Conservation (phyloP, 2,329 filamentous ascomycete genomes). For the Aspergillus floridensis region DNA sequence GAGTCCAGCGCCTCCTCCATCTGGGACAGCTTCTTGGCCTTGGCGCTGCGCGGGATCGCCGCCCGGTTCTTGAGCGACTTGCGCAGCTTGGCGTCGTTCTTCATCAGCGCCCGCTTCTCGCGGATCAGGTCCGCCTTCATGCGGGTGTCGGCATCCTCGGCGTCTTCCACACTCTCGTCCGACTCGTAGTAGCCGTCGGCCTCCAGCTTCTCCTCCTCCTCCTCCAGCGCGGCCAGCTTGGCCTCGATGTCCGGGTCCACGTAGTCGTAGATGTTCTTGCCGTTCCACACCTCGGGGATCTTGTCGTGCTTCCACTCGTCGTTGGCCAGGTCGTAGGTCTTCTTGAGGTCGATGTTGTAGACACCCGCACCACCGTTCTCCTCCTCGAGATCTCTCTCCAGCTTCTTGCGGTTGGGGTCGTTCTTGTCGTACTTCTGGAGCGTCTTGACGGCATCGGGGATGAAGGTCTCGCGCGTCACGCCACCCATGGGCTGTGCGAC, state of each 20-base stretch:
- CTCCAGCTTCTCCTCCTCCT: conserved; percentile 90
- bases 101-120: conserved; percentile 87
- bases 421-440: conserved; percentile 86
- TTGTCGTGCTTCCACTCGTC: conserved; percentile 95
- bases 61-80: conserved; percentile 97
- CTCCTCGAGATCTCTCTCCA: conserved; percentile 84
- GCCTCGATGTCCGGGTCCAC: conserved; percentile 94
- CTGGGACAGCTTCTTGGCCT: conserved; percentile 78
- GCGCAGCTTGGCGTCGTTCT: conserved; percentile 91
- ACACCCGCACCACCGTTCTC: conserved; percentile 94
- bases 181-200: conserved; percentile 92
- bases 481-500: conserved; percentile 91
- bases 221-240: conserved; percentile 87
- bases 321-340: conserved; percentile 83
- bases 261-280: conserved; percentile 97
- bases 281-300: conserved; percentile 89
- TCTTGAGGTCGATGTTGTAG: conserved; percentile 87
- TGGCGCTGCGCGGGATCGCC: conserved; percentile 78
- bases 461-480: conserved; percentile 73
- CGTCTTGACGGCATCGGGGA: conserved; percentile 78
- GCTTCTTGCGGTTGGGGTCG: conserved; percentile 75
- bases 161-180: conserved; percentile 77
- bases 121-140: conserved; percentile 94
- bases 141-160: conserved; percentile 80
- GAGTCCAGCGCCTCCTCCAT: conserved; percentile 83